phyloP scores from a whole-genome alignment of 768 basidiomycete genomes.

The Suillus spraguei region DNA sequence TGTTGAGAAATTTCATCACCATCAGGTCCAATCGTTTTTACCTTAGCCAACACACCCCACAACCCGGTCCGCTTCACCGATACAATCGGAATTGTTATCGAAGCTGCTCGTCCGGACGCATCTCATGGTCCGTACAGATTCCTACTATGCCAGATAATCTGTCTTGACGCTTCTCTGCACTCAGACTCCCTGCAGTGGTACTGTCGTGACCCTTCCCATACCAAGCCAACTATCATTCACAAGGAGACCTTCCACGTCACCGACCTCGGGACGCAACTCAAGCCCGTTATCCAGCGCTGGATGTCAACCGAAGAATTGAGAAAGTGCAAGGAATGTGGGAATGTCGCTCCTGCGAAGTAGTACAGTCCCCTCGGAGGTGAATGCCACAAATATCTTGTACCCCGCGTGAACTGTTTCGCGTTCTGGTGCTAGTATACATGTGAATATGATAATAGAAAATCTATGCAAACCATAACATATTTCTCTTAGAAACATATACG shows the following conservation, averaged over 20 bases:
- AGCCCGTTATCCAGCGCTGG: slow-evolving; percentile 89
- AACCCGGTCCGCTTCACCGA: slow-evolving; percentile 91
- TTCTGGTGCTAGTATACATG: slow-evolving; percentile 7
- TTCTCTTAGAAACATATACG: slow-evolving; percentile 76
- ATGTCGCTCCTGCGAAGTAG: slow-evolving; percentile 59
- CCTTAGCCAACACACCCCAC: slow-evolving; percentile 89
- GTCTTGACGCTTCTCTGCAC: slow-evolving; percentile 8
- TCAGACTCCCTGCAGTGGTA: slow-evolving; percentile 93
- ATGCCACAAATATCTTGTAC: slow-evolving; percentile 7
- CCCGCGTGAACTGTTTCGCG: neutral
- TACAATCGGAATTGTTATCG: slow-evolving; percentile 91
- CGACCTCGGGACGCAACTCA: slow-evolving; percentile 93
- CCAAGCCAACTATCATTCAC: slow-evolving; percentile 70
- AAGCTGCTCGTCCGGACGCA: slow-evolving; percentile 76
- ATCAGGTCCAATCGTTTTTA: slow-evolving; percentile 1
- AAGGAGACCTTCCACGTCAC: slow-evolving; percentile 87
- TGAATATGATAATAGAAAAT: slow-evolving; percentile 5
- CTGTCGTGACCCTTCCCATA: slow-evolving; percentile 67
- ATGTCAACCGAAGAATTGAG: slow-evolving; percentile 65
- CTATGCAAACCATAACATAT: slow-evolving; percentile 6
- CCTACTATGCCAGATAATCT: neutral
- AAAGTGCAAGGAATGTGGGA: slow-evolving; percentile 75
- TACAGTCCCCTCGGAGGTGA: neutral
- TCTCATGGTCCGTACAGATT: slow-evolving; percentile 61
- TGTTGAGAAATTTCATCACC: slow-evolving; percentile 19